A percentile compares a stretch with the other conserved stretches of the same genome.
These are phyloP conservation scores for Coniella vitis DNA, from an alignment of 2,329 filamentous ascomycete species.

Conservation along the genomic window DNA sequence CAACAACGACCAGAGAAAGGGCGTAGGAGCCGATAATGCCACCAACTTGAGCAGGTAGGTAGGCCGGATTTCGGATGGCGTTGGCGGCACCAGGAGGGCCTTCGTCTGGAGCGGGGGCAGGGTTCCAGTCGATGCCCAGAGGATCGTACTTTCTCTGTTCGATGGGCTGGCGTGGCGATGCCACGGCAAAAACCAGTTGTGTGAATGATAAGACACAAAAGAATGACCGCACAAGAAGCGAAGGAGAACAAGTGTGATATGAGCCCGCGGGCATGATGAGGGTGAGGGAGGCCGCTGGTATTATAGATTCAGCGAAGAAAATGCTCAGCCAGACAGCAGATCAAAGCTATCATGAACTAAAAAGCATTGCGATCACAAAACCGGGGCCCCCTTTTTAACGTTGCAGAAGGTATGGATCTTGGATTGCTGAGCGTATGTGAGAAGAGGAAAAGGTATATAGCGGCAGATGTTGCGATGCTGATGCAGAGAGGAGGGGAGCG, in stretches of 20 bases:
- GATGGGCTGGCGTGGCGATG: conserved; percentile 18
- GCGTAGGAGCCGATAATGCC: conserved; percentile 81
- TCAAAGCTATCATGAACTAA: conserved; percentile 33
- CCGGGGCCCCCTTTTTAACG: conserved; percentile 29
- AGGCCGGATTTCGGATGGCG: conserved; percentile 52
- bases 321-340: conserved; percentile 8
- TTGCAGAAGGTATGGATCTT: conserved; percentile 29
- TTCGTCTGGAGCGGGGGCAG: conserved; percentile 53
- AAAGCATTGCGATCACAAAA: conserved; percentile 44
- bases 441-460: conserved; percentile 40
- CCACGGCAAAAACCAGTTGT: conserved; percentile 24
- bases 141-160: conserved; percentile 23
- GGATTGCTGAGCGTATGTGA: too few species aligned
- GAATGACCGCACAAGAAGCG: conserved; percentile 8
- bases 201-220: conserved; percentile 13
- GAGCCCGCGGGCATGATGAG: conserved; percentile 13
- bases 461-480: conserved; percentile 40
- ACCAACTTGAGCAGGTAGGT: conserved; percentile 75
- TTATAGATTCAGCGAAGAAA: conserved; percentile 2
- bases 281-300: conserved; percentile 6
- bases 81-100: conserved; percentile 52
- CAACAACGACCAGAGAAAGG: conserved; percentile 66
- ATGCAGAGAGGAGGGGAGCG: conserved; percentile 22
- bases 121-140: conserved; percentile 46
- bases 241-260: background rate